Evolutionary conservation across 192 early-diverging fungal genomes (phyloP), one percentile per base, ranked within the genome.

Genomic region (Dissophora globulifera): DNA sequence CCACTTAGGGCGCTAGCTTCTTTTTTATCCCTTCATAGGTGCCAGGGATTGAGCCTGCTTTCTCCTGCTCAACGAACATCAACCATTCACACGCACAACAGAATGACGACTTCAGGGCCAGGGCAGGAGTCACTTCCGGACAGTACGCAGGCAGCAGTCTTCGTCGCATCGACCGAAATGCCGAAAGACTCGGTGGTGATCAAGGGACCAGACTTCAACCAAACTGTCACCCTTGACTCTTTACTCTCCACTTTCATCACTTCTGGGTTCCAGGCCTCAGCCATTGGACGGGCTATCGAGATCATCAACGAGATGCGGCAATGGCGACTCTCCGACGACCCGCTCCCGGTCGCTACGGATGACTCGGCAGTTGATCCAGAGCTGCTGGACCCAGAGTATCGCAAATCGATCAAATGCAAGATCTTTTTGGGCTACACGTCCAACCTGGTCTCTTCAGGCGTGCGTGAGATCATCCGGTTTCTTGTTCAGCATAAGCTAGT

Each of bases 341-440:
- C 93, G n/a, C 45, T 69, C 1, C 72, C 64, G 1, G 57, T 47
- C 4, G n/a, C 55, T 0, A 52, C 53, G 0, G 41, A 65, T 7
- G 70, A 75, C 0, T 62, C 65, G 0, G 32, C 53, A 47, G 81
- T 83, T 13, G 81, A 85, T 31, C 69, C 84, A 12, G 86, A 91
- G 4, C 80, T 78, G 16, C 62, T 81, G 31, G 89, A 93, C 43
- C 86, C 89, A 0, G 79, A 84, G 47, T 79, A 84, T 27, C 88
- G 94, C 23, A 61, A 69, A 23, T 79, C 78, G 4, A 86, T 87
- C 48, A 96, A 94, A 79, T 97, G 96, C 86, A 98, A 97, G 81
- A 95, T 99, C 23, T 99, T 98, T 61, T 78, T 99, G 38, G 96
- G 96, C 17, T 99, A 96, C 71, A 99, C 98, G 7, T 99, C 98